phyloP scores from a whole-genome alignment of 176 grass and related monocot genomes.

The Triticum timopheevii region DNA sequence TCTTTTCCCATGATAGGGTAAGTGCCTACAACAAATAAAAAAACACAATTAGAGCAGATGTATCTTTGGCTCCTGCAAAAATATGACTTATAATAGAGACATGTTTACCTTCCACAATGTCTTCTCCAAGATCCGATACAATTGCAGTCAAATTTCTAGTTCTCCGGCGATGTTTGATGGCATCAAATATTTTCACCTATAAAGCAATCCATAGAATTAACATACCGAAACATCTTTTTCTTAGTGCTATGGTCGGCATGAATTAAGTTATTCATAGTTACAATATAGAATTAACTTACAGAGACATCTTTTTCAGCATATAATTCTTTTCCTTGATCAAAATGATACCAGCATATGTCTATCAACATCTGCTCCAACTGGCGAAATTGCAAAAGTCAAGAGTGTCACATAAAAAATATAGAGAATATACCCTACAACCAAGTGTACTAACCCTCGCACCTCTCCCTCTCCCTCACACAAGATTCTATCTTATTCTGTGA shows the following conservation, averaged over 20 bases:
- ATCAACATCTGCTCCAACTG: background rate
- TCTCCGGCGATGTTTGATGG: background rate
- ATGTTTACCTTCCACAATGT: background rate
- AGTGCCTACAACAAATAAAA: background rate
- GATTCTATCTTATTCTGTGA: too few relatives aligned
- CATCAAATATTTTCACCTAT: background rate
- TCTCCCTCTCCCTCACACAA: too few relatives aligned
- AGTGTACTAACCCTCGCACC: too few relatives aligned
- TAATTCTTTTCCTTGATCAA: background rate
- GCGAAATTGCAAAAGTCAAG: background rate
- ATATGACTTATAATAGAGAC: too few relatives aligned
- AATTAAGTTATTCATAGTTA: background rate
- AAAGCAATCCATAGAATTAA: too few relatives aligned
- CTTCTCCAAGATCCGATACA: background rate
- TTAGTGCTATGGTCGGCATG: background rate
- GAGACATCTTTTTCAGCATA: background rate
- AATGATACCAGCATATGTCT: background rate
- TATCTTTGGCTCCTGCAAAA: too few relatives aligned
- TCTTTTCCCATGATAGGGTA: background rate
- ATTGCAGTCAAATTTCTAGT: background rate
- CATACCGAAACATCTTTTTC: too few relatives aligned
- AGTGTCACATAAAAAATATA: background rate
- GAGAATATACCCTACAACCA: too few relatives aligned
- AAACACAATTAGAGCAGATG: background rate
- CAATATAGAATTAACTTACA: background rate